These are phyloP conservation scores for Psilocybe cyanescens DNA, from an alignment of 768 basidiomycete species.

Conservation along the genomic window DNA sequence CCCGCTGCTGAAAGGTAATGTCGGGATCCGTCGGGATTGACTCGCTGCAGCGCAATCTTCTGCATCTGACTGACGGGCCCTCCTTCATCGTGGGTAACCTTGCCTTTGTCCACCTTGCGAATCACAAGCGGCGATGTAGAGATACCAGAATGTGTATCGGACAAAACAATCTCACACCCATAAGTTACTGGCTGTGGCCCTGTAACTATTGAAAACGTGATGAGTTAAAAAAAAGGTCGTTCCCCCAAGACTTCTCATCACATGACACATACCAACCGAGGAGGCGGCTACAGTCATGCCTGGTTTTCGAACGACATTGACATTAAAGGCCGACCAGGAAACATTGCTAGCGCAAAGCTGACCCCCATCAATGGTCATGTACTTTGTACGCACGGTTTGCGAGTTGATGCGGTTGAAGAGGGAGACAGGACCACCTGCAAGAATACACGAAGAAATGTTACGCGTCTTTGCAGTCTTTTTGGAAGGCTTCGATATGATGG, in stretches of 20 bases:
- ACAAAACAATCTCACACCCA: slow-evolving; percentile 85
- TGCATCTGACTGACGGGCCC: slow-evolving; percentile 97
- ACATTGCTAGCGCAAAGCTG: slow-evolving; percentile 88
- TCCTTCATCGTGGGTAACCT: slow-evolving; percentile 84
- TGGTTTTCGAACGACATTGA: slow-evolving; percentile 82
- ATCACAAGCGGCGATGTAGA: slow-evolving; percentile 86
- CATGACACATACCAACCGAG: slow-evolving; percentile 64
- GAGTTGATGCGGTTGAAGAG: slow-evolving; percentile 97
- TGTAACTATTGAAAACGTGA: slow-evolving; percentile 38
- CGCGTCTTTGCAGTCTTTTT: slow-evolving; percentile 97
- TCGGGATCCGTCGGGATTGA: slow-evolving; percentile 80
- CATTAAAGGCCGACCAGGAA: slow-evolving; percentile 93
- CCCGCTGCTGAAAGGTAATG: slow-evolving; percentile 91
- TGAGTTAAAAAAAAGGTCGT: slow-evolving; percentile 12
- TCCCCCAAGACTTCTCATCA: slow-evolving; percentile 40
- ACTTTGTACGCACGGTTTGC: slow-evolving; percentile 96
- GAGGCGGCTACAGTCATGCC: slow-evolving; percentile 56
- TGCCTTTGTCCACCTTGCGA: slow-evolving; percentile 91
- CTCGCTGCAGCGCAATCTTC: slow-evolving; percentile 88
- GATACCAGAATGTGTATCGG: slow-evolving; percentile 84
- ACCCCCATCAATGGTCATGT: slow-evolving; percentile 90
- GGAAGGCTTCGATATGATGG: slow-evolving; percentile 95
- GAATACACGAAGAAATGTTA: slow-evolving; percentile 88
- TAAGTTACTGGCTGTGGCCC: slow-evolving; percentile 89
- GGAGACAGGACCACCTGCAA: slow-evolving; percentile 87